phyloP scores from a whole-genome alignment of 164 flowering plant species.

The Macadamia integrifolia region DNA sequence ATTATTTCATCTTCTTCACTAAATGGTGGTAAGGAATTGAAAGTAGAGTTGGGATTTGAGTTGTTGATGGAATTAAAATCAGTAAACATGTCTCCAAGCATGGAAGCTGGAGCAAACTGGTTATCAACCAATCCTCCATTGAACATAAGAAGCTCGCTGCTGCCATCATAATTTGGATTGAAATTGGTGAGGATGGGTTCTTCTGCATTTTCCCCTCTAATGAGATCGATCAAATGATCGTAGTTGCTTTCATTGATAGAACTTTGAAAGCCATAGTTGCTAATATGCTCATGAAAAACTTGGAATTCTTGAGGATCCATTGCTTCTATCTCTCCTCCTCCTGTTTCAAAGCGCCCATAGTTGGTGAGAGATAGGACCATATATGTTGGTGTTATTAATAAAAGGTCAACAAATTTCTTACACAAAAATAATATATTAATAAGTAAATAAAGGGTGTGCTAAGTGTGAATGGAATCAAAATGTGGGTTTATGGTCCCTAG shows the following conservation, averaged over 20 bases:
- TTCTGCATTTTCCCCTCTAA: slow-evolving; percentile 11
- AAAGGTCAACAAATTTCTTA: too few relatives aligned
- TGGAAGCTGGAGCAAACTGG: background rate
- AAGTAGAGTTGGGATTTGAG: slow-evolving; percentile 17
- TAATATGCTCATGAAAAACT: slow-evolving; percentile 1
- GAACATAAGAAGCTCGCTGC: slow-evolving; percentile 12
- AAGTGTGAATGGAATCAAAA: too few relatives aligned
- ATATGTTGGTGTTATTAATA: too few relatives aligned
- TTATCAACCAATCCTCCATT: slow-evolving; percentile 1
- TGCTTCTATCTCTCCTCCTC: too few relatives aligned
- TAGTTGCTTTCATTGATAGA: slow-evolving; percentile 11
- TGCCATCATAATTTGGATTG: slow-evolving; percentile 8
- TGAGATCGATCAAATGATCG: slow-evolving; percentile 13
- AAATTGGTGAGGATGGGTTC: background rate
- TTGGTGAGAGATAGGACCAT: too few relatives aligned
- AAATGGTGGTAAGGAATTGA: slow-evolving; percentile 10
- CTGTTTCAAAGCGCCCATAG: too few relatives aligned
- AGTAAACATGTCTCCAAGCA: slow-evolving; percentile 8
- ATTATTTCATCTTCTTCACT: slow-evolving; percentile 20
- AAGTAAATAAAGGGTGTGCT: too few relatives aligned
- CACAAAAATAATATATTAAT: too few relatives aligned
- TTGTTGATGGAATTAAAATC: slow-evolving; percentile 7
- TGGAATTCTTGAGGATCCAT: slow-evolving; percentile 1
- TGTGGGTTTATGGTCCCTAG: too few relatives aligned
- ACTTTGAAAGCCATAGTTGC: slow-evolving; percentile 11